Evolutionary conservation across 208 protist genomes (phyloP), one percentile per base, ranked within the genome.

Genomic region (Acanthamoeba castellanii): DNA sequence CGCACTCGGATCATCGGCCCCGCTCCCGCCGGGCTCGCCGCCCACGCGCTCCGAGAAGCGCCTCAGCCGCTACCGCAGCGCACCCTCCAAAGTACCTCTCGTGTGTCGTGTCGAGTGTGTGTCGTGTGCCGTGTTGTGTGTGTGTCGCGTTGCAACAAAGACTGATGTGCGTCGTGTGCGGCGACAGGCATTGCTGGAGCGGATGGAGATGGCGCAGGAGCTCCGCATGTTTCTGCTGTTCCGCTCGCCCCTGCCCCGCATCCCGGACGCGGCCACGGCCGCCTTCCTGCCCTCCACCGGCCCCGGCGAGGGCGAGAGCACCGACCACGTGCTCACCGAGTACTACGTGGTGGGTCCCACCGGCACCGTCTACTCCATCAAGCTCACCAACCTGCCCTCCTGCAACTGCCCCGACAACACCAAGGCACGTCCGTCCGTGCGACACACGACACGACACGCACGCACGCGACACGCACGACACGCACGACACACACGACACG

Each of bases 361-460:
- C 3, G 50, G 50, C n/a, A 70, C 42, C 8, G 82, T 90, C 8
- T 90, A 90, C 50, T 64, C 34, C 6, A 68, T 90, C 52, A 59
- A 68, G 47, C 82, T 90, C 57, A 42, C 82, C 82, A 52, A 90
- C 32, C 82, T 90, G 7, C 82, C 82, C 7, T 37, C 82, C 32
- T 90, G 82, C 82, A 90, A 90, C 82, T 90, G 82, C 47, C 82
- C 82, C 34, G 82, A 90, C 47, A 90, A 90, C 34, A 90, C 82
- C 25, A 90, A 90, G 57, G 82, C 61, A 13, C 50, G 5, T 55
- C 50, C 50, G 8, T 55, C 50, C 13, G 8, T 16, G 8, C 50
- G 50, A 55, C 50, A 55, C 50, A n/a, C n/a, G n/a, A n/a, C n/a
- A n/a, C n/a, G n/a, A n/a, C n/a, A n/a, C n/a, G n/a, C n/a, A n/a